A percentile compares a stretch with the other conserved stretches of the same genome.
These are phyloP conservation scores for Allium fistulosum DNA, from an alignment of 106 monocot genomes.

Conservation along the genomic window DNA sequence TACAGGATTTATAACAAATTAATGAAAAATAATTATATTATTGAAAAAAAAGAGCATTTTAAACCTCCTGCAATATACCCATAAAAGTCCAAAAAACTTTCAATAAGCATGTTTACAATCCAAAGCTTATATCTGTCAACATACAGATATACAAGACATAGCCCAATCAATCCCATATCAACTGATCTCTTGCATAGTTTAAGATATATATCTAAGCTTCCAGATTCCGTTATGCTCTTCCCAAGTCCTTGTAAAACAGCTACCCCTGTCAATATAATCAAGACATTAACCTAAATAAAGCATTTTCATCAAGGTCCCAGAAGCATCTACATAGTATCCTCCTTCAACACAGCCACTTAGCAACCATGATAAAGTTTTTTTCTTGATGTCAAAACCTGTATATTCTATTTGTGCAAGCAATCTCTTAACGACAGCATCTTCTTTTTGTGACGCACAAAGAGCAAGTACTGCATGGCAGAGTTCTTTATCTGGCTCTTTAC, in stretches of 20 bases:
- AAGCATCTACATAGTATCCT: slow-evolving; percentile 65
- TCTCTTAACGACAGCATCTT: slow-evolving; percentile 45
- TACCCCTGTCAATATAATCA: slow-evolving; percentile 61
- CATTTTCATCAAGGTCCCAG: slow-evolving; percentile 62
- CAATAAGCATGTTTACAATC: slow-evolving; percentile 57
- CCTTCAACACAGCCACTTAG: slow-evolving; percentile 85
- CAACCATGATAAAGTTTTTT: slow-evolving; percentile 74
- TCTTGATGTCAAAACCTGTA: slow-evolving; percentile 30
- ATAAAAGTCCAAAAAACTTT: slow-evolving; percentile 3
- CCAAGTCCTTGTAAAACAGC: slow-evolving; percentile 78
- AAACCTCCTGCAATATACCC: too few relatives aligned
- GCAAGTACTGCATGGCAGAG: slow-evolving; percentile 72
- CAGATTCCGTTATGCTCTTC: slow-evolving; percentile 56
- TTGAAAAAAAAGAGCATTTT: too few relatives aligned
- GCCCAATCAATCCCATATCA: slow-evolving; percentile 67
- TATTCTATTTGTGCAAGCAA: slow-evolving; percentile 49
- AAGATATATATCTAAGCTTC: slow-evolving; percentile 57
- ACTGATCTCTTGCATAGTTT: slow-evolving; percentile 66
- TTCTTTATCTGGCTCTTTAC: slow-evolving; percentile 67
- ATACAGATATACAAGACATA: slow-evolving; percentile 78
- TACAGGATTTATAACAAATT: too few relatives aligned
- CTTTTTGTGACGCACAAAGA: slow-evolving; percentile 89
- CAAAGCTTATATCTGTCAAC: slow-evolving; percentile 61
- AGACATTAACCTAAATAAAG: slow-evolving; percentile 62
- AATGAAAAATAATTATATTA: too few relatives aligned